These are phyloP conservation scores for Aquilaria malaccensis DNA, from an alignment of 345 rosid genomes.

Conservation along the genomic window DNA sequence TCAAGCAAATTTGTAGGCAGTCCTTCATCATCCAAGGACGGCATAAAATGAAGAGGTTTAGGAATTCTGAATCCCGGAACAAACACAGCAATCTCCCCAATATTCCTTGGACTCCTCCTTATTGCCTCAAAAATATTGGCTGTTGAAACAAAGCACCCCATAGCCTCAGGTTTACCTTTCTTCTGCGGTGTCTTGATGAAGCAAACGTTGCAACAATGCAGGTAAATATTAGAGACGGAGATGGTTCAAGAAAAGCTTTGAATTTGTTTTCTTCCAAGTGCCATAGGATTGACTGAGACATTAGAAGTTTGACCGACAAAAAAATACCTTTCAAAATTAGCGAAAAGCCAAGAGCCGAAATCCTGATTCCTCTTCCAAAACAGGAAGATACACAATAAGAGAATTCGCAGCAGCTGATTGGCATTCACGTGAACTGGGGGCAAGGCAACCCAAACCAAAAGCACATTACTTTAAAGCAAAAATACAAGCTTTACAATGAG, in stretches of 20 bases:
- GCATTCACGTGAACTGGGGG: constrained; percentile 8
- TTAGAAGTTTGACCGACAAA: constrained; percentile 7
- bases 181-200: not conserved
- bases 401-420: constrained; percentile 2
- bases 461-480: constrained; percentile 10
- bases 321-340: constrained; percentile 3
- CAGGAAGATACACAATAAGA: constrained; percentile 12
- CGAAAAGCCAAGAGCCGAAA: constrained; percentile 14
- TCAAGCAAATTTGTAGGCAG: constrained; percentile 46
- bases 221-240: constrained; percentile 3
- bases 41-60: constrained; percentile 48
- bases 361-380: constrained; percentile 12
- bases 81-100: constrained; percentile 51
- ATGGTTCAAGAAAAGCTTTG: not conserved
- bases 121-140: constrained; percentile 34
- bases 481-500: not conserved
- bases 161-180: constrained; percentile 15
- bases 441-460: not conserved
- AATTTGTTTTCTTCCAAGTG: not conserved
- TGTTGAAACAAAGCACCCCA: constrained; percentile 67
- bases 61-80: constrained; percentile 71
- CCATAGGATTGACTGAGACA: not conserved
- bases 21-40: constrained; percentile 27
- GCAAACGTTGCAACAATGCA: constrained; percentile 2
- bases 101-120: constrained; percentile 40